A percentile compares a stretch with the other conserved stretches of the same genome.
Conservation (phyloP, 805 yeast species). For the Ogataea corticis region DNA sequence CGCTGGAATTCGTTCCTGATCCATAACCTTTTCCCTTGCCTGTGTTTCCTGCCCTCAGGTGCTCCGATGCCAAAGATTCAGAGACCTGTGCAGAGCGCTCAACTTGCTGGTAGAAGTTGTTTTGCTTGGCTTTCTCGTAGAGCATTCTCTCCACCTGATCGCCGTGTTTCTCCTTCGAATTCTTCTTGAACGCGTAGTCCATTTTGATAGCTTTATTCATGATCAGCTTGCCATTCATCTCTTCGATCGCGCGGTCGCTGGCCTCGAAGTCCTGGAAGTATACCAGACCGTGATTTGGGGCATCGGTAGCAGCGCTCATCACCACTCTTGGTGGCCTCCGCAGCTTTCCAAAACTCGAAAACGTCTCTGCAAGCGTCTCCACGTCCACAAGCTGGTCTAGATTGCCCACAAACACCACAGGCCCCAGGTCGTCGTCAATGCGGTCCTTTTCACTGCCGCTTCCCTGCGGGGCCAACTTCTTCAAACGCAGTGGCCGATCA, state of each 20-base stretch:
- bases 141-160: conserved; percentile 71
- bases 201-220: conserved; percentile 64
- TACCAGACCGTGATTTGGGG: conserved; percentile 66
- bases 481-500: conserved; percentile 61
- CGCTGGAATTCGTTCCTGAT: background rate
- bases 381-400: conserved; percentile 68
- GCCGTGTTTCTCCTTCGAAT: conserved; percentile 68
- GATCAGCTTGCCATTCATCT: conserved; percentile 66
- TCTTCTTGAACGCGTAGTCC: conserved; percentile 72
- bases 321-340: conserved; percentile 48
- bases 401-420: conserved; percentile 55
- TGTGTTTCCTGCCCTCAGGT: background rate
- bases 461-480: conserved; percentile 36
- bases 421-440: conserved; percentile 41
- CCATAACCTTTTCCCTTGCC: conserved; percentile 1
- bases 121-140: conserved; percentile 41
- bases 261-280: conserved; percentile 62
- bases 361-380: conserved; percentile 53
- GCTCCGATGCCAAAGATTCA: background rate
- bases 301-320: conserved; percentile 45
- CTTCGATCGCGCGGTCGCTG: conserved; percentile 70
- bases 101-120: conserved; percentile 17
- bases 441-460: conserved; percentile 8
- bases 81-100: conserved; percentile 4
- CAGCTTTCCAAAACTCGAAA: conserved; percentile 68